Percentiles rank a stretch among this genome's conserved stretches.
phyloP scores from a whole-genome alignment of 352 stramenopile species.

The Hyaloperonospora arabidopsidis region DNA sequence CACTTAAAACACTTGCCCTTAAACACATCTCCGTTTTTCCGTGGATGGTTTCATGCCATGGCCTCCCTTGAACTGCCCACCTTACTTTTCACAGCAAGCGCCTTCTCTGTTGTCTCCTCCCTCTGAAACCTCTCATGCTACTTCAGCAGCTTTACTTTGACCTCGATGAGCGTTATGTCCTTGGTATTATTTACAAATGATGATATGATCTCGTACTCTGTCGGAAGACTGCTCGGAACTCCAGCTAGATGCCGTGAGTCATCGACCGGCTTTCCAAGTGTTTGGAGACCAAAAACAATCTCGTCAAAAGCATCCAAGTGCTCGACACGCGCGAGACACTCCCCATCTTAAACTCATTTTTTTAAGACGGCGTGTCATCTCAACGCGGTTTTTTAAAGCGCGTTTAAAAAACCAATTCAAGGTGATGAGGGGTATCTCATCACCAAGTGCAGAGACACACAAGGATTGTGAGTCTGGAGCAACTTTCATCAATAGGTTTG shows the following conservation, averaged over 20 bases:
- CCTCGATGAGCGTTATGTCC: constrained; percentile 12
- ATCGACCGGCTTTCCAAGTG: constrained; percentile 2
- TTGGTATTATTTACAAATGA: constrained; percentile 16
- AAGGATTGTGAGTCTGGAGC: no score
- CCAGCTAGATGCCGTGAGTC: constrained; percentile 23
- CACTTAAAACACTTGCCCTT: neutral
- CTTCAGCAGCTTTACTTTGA: constrained; percentile 25
- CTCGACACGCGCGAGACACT: neutral
- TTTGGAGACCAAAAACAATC: neutral
- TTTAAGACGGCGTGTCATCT: neutral
- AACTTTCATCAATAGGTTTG: no score
- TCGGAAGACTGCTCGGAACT: constrained; percentile 20
- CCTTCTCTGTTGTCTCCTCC: constrained; percentile 1
- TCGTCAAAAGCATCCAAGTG: constrained; percentile 2
- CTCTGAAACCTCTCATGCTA: constrained; percentile 16
- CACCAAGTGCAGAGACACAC: no score
- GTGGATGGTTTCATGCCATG: neutral
- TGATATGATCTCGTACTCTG: constrained; percentile 21
- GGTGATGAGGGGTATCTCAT: no score
- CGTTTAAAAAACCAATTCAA: no score
- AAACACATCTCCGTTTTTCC: neutral
- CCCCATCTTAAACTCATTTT: constrained; percentile 3
- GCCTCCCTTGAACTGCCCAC: neutral
- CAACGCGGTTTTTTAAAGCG: neutral
- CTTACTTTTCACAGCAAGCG: no score